Base-by-base conservation (phyloP, 805 yeast genomes). In the Ascoidea tarda region DNA sequence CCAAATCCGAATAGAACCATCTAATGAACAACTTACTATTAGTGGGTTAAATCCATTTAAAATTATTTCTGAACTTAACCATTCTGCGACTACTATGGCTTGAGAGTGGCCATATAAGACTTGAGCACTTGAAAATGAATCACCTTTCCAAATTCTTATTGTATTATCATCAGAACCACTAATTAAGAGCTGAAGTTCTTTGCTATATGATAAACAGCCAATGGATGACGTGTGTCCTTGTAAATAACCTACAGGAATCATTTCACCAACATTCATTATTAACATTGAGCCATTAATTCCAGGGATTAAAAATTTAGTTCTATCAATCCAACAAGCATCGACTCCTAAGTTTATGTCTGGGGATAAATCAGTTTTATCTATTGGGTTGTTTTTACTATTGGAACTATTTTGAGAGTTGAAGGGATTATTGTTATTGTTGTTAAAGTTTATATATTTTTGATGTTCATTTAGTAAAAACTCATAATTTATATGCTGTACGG, bases 1-100 rank as follows among this genome's bases (percentile, higher is more conserved):
- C 96, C 96, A 93, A n/a, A 90, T 69, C 55, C 89, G 70, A 4
- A 93, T 77, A 0, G 96, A 87, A 0, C 84, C 74, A 65, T 93
- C 99, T 75, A 80, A 81, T 0, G 96, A 84, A 21, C 88, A 79
- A 48, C 81, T 75, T 45, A 83, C 60, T 5, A 81, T 55, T 10
- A 57, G 47, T 5, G 59, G 53, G 28, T 21, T 21, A 21, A 21
- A 21, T 21, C 28, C 28, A 6, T 55, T 52, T 16, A 54, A 46
- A 6, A 58, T 60, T 46, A 60, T 60, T 52, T 69, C 67, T 1
- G 64, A 55, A 55, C 68, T 59, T 51, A 82, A 51, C 95, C 95
- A 80, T 49, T 71, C 61, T 6, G 81, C 69, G 16, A 69, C 73
- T 2, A 79, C 69, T 6, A 82, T 70, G 32, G 87, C 79, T 53